Evolutionary conservation across 768 basidiomycete species (phyloP).

Genomic region (Suillus brevipes): DNA sequence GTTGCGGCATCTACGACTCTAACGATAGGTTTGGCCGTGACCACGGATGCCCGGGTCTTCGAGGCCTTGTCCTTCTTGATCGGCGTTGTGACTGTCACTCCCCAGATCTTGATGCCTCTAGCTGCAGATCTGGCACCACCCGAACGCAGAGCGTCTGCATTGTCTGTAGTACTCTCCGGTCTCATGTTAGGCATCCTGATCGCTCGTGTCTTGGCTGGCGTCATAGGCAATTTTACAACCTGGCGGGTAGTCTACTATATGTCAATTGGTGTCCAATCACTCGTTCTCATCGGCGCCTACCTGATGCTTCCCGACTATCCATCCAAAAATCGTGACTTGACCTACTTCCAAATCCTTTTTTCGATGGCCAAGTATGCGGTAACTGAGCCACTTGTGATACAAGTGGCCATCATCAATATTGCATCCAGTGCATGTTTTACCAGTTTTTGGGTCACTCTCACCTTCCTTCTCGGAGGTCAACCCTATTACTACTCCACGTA

Average conservation of each 20-base stretch:
- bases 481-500: slow-evolving; percentile 78
- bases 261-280: slow-evolving; percentile 66
- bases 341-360: slow-evolving; percentile 67
- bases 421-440: slow-evolving; percentile 58
- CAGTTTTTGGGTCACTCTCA: slow-evolving; percentile 73
- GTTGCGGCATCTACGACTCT: slow-evolving; percentile 54
- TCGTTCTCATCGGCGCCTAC: slow-evolving; percentile 61
- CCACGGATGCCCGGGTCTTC: slow-evolving; percentile 57
- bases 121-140: slow-evolving; percentile 84
- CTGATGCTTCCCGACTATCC: slow-evolving; percentile 81
- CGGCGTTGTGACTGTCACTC: slow-evolving; percentile 69
- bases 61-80: slow-evolving; percentile 70
- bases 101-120: slow-evolving; percentile 72
- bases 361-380: slow-evolving; percentile 77
- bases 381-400: slow-evolving; percentile 79
- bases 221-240: slow-evolving; percentile 68
- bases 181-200: slow-evolving; percentile 72
- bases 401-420: slow-evolving; percentile 62
- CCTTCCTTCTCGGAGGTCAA: slow-evolving; percentile 76
- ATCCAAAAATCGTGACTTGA: slow-evolving; percentile 62
- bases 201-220: slow-evolving; percentile 72
- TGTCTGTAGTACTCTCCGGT: slow-evolving; percentile 71
- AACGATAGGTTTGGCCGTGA: slow-evolving; percentile 71
- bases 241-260: slow-evolving; percentile 82
- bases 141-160: slow-evolving; percentile 67